Evolutionary conservation across 345 rosid genomes (phyloP).

Genomic region (Dovyalis caffra): DNA sequence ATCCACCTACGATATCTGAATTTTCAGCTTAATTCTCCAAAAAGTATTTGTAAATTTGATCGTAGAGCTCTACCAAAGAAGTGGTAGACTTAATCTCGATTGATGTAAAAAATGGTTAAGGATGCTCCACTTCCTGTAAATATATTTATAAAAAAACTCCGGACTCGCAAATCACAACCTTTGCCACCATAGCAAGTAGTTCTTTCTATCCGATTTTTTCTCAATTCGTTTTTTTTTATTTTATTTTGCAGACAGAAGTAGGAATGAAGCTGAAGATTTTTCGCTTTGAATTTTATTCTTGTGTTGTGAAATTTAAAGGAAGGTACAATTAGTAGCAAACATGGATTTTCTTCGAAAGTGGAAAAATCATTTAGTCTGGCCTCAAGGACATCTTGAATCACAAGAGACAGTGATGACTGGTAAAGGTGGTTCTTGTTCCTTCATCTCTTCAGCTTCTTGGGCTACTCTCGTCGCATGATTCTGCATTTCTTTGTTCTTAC

Average conservation of each 20-base stretch:
- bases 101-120: too few relatives aligned
- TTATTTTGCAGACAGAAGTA: not conserved
- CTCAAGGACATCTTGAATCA: conserved; percentile 15
- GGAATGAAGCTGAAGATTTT: not conserved
- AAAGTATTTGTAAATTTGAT: not conserved
- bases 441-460: conserved; percentile 31
- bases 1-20: not conserved
- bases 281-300: not conserved
- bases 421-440: conserved; percentile 34
- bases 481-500: conserved; percentile 56
- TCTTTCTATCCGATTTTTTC: not conserved
- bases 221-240: not conserved
- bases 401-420: conserved; percentile 30
- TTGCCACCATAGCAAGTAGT: not conserved
- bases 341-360: not conserved
- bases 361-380: not conserved
- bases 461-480: conserved; percentile 35
- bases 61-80: not conserved
- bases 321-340: not conserved
- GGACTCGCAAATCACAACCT: not conserved
- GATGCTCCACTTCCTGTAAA: too few relatives aligned
- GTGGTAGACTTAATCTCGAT: too few relatives aligned
- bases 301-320: not conserved
- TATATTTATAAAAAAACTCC: too few relatives aligned
- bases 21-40: not conserved